phyloP scores from a whole-genome alignment of 257 asterid genomes.

The Perilla frutescens region DNA sequence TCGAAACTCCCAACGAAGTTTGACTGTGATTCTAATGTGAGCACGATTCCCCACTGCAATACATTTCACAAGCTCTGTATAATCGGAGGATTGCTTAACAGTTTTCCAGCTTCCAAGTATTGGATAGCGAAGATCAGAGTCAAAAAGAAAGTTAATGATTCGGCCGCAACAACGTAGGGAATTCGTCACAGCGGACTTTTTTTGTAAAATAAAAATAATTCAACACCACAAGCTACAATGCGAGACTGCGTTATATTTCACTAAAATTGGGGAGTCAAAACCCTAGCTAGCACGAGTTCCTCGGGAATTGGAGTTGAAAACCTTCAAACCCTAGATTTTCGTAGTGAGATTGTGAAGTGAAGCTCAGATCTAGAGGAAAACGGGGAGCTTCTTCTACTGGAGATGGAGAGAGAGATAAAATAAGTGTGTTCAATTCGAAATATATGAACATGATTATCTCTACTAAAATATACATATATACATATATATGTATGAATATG shows the following conservation, averaged over 20 bases:
- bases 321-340: constrained; percentile 48
- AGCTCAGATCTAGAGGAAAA: constrained; percentile 63
- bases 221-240: constrained; percentile 9
- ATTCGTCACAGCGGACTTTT: constrained; percentile 18
- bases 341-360: constrained; percentile 33
- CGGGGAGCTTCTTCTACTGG: constrained; percentile 9
- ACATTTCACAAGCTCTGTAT: constrained; percentile 31
- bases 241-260: constrained; percentile 24
- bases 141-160: constrained; percentile 24
- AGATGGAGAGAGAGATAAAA: not conserved
- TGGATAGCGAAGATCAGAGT: constrained; percentile 31
- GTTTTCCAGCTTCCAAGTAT: constrained; percentile 36
- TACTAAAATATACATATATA: too few species aligned
- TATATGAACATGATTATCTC: not conserved
- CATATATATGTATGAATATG: too few species aligned
- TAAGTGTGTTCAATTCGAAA: not conserved
- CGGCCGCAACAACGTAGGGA: constrained; percentile 38
- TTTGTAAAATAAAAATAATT: not conserved
- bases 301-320: constrained; percentile 30
- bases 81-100: constrained; percentile 36
- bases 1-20: constrained; percentile 39
- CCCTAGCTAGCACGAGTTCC: constrained; percentile 33
- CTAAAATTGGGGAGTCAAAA: constrained; percentile 30
- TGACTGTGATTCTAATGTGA: constrained; percentile 27
- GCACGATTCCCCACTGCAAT: constrained; percentile 36